A percentile compares a stretch with the other conserved stretches of the same genome.
phyloP scores from a whole-genome alignment of 306 rosid genomes.

The Quercus berberidifolia region DNA sequence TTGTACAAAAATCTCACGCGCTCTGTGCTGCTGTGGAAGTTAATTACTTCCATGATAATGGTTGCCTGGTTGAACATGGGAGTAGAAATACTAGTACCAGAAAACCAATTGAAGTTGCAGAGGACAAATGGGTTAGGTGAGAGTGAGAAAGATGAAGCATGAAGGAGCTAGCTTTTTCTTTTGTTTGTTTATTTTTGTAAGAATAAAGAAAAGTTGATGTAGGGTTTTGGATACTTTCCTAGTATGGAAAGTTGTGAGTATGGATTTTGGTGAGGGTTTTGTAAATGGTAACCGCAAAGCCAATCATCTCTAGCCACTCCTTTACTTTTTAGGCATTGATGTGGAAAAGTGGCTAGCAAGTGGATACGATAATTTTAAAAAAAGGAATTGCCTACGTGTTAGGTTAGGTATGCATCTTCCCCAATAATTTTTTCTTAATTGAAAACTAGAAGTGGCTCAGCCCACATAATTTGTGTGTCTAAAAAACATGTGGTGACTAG shows the following conservation, averaged over 20 bases:
- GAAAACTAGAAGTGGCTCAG: no score
- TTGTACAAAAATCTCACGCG: background rate
- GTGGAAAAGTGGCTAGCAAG: slow-evolving; percentile 5
- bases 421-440: background rate
- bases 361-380: background rate
- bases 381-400: background rate
- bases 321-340: slow-evolving; percentile 22
- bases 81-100: no score
- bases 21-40: background rate
- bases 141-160: background rate
- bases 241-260: slow-evolving; percentile 8
- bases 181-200: background rate
- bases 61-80: no score
- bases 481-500: no score
- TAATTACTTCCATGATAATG: no score
- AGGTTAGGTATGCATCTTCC: background rate
- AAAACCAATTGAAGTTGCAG: no score
- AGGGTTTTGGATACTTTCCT: background rate
- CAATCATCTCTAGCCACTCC: slow-evolving; percentile 16
- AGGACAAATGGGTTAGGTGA: background rate
- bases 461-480: no score
- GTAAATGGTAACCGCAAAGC: slow-evolving; percentile 1
- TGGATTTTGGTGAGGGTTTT: background rate
- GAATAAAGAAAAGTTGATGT: background rate
- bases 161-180: background rate